Percentiles rank a stretch among this genome's conserved stretches.
phyloP scores from a whole-genome alignment of 441 rosid genomes.

The Raphanus hybrid region DNA sequence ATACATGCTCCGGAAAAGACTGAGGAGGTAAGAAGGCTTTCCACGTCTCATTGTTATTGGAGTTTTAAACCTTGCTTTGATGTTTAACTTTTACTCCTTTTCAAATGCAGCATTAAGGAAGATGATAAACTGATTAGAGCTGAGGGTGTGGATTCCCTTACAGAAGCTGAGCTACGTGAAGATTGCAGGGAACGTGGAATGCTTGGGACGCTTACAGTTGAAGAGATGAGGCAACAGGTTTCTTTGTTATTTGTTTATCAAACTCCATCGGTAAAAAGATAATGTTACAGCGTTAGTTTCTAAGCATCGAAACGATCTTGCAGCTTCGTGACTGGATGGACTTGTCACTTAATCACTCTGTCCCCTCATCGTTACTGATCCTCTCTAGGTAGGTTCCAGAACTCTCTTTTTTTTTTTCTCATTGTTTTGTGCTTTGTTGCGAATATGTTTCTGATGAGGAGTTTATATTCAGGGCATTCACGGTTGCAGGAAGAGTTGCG shows the following conservation, averaged over 20 bases:
- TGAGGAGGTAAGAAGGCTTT: conserved; percentile 58
- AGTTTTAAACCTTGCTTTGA: conserved; percentile 17
- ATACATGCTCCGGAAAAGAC: conserved; percentile 81
- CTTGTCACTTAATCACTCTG: conserved; percentile 82
- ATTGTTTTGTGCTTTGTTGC: conserved; percentile 18
- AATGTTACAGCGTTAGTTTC: conserved; percentile 3
- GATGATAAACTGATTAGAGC: conserved; percentile 89
- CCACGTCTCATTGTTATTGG: conserved; percentile 28
- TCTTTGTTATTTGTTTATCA: not conserved
- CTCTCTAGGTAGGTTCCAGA: conserved; percentile 64
- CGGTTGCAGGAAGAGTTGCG: conserved; percentile 79
- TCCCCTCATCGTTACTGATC: conserved; percentile 82
- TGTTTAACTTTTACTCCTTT: conserved; percentile 21
- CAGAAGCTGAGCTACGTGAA: conserved; percentile 85
- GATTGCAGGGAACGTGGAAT: conserved; percentile 91
- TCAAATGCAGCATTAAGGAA: conserved; percentile 68
- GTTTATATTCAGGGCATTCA: conserved; percentile 64
- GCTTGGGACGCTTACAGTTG: conserved; percentile 85
- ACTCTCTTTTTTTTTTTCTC: not conserved
- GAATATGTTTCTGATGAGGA: conserved; percentile 17
- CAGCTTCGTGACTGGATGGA: conserved; percentile 92
- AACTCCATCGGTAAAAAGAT: not conserved
- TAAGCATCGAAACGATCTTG: conserved; percentile 35
- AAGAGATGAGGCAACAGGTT: conserved; percentile 96
- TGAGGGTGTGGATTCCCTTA: conserved; percentile 88